A percentile compares a stretch with the other conserved stretches of the same genome.
Conservation (phyloP, 768 basidiomycete species). For the Naganishia friedmannii region DNA sequence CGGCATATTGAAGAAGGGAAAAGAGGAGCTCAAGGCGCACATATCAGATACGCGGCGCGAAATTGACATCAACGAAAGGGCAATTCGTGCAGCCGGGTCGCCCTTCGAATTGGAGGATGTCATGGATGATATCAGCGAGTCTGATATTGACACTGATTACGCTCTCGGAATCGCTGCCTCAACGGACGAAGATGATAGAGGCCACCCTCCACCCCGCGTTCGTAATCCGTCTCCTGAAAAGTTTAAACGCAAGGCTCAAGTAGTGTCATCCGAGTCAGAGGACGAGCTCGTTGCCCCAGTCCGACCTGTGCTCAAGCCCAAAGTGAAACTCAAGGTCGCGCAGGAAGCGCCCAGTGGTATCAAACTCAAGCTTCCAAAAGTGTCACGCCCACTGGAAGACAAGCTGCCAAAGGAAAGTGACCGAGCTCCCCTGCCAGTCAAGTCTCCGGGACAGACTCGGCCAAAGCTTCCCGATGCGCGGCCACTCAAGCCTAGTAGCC, state of each 20-base stretch:
- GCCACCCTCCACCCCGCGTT: not conserved
- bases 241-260: slow-evolving; percentile 4
- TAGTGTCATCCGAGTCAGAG: too few relatives aligned
- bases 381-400: not conserved
- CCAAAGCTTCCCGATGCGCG: not conserved
- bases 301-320: not conserved
- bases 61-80: slow-evolving; percentile 10
- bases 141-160: slow-evolving; percentile 11
- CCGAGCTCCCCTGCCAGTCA: not conserved
- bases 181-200: not conserved
- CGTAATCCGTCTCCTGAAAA: not conserved
- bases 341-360: slow-evolving; percentile 10
- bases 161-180: not conserved
- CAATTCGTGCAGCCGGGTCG: not conserved
- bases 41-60: slow-evolving; percentile 5
- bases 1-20: not conserved
- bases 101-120: not conserved
- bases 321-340: not conserved
- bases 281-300: not conserved
- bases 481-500: not conserved
- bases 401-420: not conserved
- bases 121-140: not conserved
- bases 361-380: slow-evolving; percentile 18
- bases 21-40: slow-evolving; percentile 8
- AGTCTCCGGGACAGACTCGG: not conserved